phyloP scores from a whole-genome alignment of 495 filamentous ascomycete genomes.

The Articulospora tetracladia region DNA sequence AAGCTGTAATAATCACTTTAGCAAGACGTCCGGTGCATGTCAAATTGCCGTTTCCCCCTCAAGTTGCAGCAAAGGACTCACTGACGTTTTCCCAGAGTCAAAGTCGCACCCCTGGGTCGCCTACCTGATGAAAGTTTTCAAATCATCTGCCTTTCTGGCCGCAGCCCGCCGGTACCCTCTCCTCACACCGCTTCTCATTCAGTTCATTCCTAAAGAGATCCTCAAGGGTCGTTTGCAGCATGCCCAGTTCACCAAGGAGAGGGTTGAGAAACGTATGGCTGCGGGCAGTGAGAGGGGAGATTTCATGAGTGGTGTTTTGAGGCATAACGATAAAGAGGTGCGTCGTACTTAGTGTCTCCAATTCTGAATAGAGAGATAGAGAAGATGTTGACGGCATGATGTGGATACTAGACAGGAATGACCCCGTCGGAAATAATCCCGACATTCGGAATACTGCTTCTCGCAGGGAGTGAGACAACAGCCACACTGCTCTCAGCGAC shows the following conservation, averaged over 20 bases:
- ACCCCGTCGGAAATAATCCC: not conserved
- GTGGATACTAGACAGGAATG: not conserved
- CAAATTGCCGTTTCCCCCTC: not conserved
- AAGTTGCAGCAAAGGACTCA: not conserved
- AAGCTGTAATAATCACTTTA: not conserved
- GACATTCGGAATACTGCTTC: not conserved
- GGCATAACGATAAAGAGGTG: not conserved
- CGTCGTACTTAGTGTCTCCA: not conserved
- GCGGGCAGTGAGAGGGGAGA: not conserved
- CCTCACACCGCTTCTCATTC: not conserved
- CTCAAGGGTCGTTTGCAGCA: not conserved
- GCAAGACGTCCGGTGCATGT: not conserved
- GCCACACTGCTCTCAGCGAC: slow-evolving; percentile 50
- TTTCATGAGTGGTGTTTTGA: slow-evolving; percentile 3
- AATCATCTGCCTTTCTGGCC: not conserved
- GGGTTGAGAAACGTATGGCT: not conserved
- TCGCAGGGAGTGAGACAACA: slow-evolving; percentile 53
- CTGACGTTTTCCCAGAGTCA: not conserved
- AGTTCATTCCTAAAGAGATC: not conserved
- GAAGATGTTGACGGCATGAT: not conserved
- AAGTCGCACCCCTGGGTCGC: slow-evolving; percentile 4
- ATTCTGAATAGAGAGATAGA: not conserved
- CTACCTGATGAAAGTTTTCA: not conserved
- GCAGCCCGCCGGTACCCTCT: slow-evolving; percentile 21
- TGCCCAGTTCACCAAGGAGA: not conserved